phyloP scores from a whole-genome alignment of 345 rosid species.

The Eucalyptus globulus region DNA sequence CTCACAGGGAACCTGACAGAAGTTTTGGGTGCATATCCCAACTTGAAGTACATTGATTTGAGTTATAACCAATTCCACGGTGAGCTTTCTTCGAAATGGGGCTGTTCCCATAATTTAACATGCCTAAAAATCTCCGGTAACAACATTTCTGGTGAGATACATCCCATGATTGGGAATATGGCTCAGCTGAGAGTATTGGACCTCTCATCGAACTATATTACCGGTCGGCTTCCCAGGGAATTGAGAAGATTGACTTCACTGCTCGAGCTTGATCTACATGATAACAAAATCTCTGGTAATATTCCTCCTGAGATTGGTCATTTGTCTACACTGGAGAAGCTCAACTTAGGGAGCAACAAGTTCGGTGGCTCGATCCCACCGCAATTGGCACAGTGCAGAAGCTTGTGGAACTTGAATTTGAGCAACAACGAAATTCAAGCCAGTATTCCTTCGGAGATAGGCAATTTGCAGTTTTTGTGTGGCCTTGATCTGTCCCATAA shows the following conservation, averaged over 20 bases:
- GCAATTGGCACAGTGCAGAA: neutral
- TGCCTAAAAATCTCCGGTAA: neutral
- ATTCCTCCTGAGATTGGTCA: constrained; percentile 4
- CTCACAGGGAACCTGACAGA: constrained; percentile 9
- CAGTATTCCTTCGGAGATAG: neutral
- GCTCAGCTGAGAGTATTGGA: neutral
- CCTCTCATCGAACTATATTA: neutral
- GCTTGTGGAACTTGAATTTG: constrained; percentile 1
- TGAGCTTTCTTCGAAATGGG: neutral
- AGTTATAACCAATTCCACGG: neutral
- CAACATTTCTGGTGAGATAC: neutral
- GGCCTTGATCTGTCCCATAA: neutral
- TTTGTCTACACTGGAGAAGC: neutral
- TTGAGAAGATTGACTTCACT: neutral
- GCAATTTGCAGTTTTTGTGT: neutral
- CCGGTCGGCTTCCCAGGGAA: neutral
- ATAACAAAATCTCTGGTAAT: constrained; percentile 5
- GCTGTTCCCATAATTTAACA: neutral
- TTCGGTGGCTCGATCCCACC: neutral
- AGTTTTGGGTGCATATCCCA: neutral
- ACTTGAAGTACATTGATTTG: neutral
- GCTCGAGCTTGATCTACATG: neutral
- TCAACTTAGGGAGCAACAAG: neutral
- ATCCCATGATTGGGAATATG: neutral
- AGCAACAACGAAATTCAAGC: neutral